Conservation (phyloP, 768 basidiomycete genomes). For the Leccinellum albellum region DNA sequence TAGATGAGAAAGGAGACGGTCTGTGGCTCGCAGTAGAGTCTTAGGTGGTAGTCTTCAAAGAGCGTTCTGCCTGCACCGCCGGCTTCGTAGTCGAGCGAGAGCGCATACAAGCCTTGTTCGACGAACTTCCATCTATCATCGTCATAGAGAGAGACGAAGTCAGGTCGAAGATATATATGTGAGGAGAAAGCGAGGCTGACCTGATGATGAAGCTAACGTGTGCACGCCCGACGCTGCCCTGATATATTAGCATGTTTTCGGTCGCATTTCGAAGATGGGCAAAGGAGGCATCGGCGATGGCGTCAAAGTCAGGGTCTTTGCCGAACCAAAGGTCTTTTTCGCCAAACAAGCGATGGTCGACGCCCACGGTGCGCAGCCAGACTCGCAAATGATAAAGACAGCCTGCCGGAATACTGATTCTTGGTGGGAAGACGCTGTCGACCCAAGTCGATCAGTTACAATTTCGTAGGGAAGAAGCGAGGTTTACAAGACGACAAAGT, state of each 20-base stretch:
- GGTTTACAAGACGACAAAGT: slow-evolving; percentile 62
- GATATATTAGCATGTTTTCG: slow-evolving; percentile 48
- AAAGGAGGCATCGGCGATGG: slow-evolving; percentile 55
- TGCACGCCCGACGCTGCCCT: slow-evolving; percentile 53
- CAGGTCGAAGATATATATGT: neutral
- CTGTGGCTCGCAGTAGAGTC: slow-evolving; percentile 52
- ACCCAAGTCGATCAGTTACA: neutral
- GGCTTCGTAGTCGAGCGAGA: slow-evolving; percentile 64
- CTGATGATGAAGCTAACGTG: slow-evolving; percentile 53
- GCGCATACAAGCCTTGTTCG: slow-evolving; percentile 44
- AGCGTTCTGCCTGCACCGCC: slow-evolving; percentile 54
- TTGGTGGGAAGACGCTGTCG: slow-evolving; percentile 57
- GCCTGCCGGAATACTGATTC: slow-evolving; percentile 48
- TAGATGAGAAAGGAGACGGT: slow-evolving; percentile 57
- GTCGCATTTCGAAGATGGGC: slow-evolving; percentile 44
- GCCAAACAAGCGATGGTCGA: slow-evolving; percentile 61
- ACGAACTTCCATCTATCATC: slow-evolving; percentile 47
- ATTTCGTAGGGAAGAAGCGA: neutral
- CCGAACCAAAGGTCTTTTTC: slow-evolving; percentile 66
- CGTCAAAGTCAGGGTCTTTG: slow-evolving; percentile 59
- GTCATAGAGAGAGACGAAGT: neutral
- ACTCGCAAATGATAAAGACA: slow-evolving; percentile 57
- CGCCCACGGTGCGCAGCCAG: slow-evolving; percentile 55
- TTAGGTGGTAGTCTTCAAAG: slow-evolving; percentile 51
- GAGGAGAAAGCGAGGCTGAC: slow-evolving; percentile 26